A percentile compares a stretch with the other conserved stretches of the same genome.
phyloP scores from a whole-genome alignment of 257 asterid species.

The Petunia axillaris region DNA sequence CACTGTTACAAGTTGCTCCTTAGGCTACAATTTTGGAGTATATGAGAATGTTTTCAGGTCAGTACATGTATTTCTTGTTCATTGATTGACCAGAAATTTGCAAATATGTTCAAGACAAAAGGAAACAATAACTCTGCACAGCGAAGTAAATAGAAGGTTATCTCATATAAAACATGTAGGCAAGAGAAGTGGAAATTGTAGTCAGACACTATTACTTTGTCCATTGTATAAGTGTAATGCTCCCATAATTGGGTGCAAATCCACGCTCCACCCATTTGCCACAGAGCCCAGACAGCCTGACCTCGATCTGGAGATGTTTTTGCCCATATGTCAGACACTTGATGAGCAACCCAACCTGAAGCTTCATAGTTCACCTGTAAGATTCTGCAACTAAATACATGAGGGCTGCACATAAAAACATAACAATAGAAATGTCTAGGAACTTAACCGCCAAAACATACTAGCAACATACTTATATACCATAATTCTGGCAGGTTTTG shows the following conservation, averaged over 20 bases:
- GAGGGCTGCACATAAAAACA: constrained; percentile 44
- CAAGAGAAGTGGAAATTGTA: too few species aligned
- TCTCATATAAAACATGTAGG: background rate
- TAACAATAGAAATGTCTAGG: too few species aligned
- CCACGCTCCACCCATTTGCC: constrained; percentile 97
- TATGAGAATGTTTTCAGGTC: too few species aligned
- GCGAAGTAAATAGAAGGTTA: background rate
- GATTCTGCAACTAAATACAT: constrained; percentile 62
- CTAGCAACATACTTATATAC: background rate
- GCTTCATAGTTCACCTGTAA: constrained; percentile 81
- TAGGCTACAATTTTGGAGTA: too few species aligned
- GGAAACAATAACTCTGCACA: too few species aligned
- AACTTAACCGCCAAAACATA: background rate
- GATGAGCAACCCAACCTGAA: constrained; percentile 89
- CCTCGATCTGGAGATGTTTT: constrained; percentile 73
- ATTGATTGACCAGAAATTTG: background rate
- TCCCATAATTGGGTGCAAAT: constrained; percentile 84
- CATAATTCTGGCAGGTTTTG: background rate
- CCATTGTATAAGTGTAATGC: constrained; percentile 72
- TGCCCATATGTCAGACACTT: constrained; percentile 80
- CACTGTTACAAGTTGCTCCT: too few species aligned
- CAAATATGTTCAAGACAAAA: background rate
- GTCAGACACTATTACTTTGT: constrained; percentile 50
- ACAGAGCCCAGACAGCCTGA: constrained; percentile 65
- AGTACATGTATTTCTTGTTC: too few species aligned